These are phyloP conservation scores for Neoascochyta sp. DNA, from an alignment of 2,329 filamentous ascomycete species.

Conservation along the genomic window DNA sequence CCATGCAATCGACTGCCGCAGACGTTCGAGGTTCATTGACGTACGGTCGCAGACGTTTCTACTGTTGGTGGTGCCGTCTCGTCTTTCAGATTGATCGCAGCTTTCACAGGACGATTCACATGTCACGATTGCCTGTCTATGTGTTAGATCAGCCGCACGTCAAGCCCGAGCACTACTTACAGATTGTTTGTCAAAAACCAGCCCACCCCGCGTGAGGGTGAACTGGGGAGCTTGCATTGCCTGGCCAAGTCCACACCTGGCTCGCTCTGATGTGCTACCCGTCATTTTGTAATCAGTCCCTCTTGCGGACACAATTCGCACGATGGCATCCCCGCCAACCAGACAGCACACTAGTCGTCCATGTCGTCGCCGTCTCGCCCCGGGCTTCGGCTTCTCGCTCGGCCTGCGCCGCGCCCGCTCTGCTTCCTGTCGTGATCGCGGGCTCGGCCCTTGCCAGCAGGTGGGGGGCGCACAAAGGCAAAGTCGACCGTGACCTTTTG, in stretches of 20 bases:
- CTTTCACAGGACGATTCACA: no score
- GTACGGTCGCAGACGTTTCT: no score
- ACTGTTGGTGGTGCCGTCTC: no score
- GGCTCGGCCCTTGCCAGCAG: conserved; percentile 46
- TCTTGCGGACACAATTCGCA: no score
- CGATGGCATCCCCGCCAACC: no score
- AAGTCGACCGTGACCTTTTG: conserved; percentile 80
- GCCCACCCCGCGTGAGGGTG: conserved; percentile 9
- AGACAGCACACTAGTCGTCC: conserved; percentile 30
- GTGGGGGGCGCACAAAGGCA: conserved; percentile 77
- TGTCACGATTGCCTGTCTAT: neutral
- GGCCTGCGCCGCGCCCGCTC: conserved; percentile 28
- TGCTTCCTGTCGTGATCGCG: conserved; percentile 32
- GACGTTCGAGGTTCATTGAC: no score
- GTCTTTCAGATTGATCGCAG: no score
- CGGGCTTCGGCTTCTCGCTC: conserved; percentile 45
- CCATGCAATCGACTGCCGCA: no score
- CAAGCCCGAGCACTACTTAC: conserved; percentile 8
- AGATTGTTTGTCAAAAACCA: conserved; percentile 9
- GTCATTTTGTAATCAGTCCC: no score
- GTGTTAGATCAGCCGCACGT: conserved; percentile 1
- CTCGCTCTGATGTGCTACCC: no score
- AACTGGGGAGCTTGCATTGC: conserved; percentile 11
- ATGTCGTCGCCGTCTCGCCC: conserved; percentile 37
- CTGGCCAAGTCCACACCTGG: neutral